Base-by-base conservation (phyloP, 768 basidiomycete species). In the Cubamyces lactineus region DNA sequence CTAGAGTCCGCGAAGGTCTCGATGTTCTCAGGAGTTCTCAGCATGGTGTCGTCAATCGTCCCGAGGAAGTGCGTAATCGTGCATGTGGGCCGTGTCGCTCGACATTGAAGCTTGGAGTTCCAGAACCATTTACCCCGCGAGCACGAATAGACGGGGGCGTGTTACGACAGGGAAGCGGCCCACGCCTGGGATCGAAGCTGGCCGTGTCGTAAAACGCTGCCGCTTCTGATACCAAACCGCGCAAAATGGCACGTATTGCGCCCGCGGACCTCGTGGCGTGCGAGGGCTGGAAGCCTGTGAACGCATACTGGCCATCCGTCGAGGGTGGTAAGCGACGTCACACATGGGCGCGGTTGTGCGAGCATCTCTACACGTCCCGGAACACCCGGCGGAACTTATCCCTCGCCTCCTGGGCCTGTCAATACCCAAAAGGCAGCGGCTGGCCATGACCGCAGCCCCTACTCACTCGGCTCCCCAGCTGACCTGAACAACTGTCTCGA, bases 211-310 rank as follows among this genome's bases (percentile, higher is more conserved):
- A 56, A 49, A 5, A 17, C 60, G 40, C 30, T 19, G 28, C 24
- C 48, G 13, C 61, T 56, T 62, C 61, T 56, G 41, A 34, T 28
- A 54, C 23, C 45, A 39, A 49, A 40, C 48, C n/a, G 26, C 42
- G 54, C 17, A 24, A n/a, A 19, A 17, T 9, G 28, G 41, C 42
- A 24, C 16, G 41, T 24, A 62, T 21, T 52, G 55, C 34, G 41
- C 34, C 61, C 61, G 61, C 42, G 30, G 55, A 55, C 61, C 42
- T 62, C 52, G 61, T 62, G 61, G 61, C 61, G 61, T 62, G 61
- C 26, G 61, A 62, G 46, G 24, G 6, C 34, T 34, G 34, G 11
- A 15, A 15, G 47, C 46, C 38, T 61, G 60, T 26, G 60, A 28
- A 61, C 13, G 21, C 60, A 55, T 55, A 59, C 60, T 61, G 38